Base-by-base conservation (phyloP, 768 basidiomycete genomes). In the Hypholoma fasciculare region DNA sequence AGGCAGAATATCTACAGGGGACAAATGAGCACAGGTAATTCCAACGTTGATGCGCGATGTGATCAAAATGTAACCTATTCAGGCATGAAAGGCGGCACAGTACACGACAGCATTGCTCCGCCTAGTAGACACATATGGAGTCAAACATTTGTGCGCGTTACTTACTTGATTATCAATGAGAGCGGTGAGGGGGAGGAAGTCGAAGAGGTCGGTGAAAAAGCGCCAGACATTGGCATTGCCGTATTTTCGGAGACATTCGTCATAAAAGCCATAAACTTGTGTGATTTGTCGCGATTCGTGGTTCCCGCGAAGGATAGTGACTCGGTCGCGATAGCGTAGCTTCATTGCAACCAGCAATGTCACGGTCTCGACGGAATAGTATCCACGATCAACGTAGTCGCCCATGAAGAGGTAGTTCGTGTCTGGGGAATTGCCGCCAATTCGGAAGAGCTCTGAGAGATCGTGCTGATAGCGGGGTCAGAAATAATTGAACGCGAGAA, bases 351-450 rank as follows among this genome's bases (percentile, higher is more conserved):
- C 95, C 50, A 99, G 90, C 7, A 98, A 82, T 12, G 96, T 97
- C 65, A 99, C 96, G 1, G 97, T 99, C 78, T 99, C 97, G 56
- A 99, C 96, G 17, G 95, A 97, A 78, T 98, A 98, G 81, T 98
- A 99, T 17, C 96, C 96, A 69, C 96, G 88, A 79, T 98, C 97
- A 67, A 98, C 97, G 72, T 98, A 99, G 81, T 99, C 97, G 27
- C 97, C 97, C 97, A 99, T 99, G 81, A 98, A 99, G 67, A 99
- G 90, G 75, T 99, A 99, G 78, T 98, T 99, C 63, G 97, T 99
- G 75, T 97, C 95, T 44, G 97, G 97, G 13, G 94, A 96, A 78
- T 97, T 96, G 50, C 97, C 97, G 53, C 97, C 97, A 71, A 98
- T 98, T 55, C 96, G 89, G 78, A 99, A 98, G 42, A 98, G 89